Percentiles rank a stretch among this genome's conserved stretches.
Evolutionary conservation across 108 stramenopile genomes (phyloP).

Genomic region (Aurantiochytrium sp.): DNA sequence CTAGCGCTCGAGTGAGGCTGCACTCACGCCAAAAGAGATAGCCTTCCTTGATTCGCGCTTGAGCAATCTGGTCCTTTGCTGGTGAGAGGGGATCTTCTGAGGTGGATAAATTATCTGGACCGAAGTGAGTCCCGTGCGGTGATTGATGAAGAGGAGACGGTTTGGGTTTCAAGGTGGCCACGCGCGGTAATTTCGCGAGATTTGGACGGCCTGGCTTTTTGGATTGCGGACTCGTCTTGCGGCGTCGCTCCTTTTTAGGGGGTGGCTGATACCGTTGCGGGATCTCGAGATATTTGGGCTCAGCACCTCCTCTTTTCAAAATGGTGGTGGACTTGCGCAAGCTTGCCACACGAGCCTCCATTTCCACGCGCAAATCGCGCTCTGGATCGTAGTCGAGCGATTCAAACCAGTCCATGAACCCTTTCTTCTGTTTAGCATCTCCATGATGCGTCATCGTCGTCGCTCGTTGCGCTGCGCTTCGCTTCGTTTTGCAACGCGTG

Average conservation of each 20-base stretch:
- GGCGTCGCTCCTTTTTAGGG: neutral
- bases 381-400: slow-evolving; percentile 8
- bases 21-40: neutral
- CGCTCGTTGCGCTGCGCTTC: too few species aligned
- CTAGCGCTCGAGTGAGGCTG: neutral
- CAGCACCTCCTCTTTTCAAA: neutral
- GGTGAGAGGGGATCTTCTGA: too few species aligned
- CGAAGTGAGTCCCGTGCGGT: neutral
- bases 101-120: neutral
- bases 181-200: neutral
- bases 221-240: too few species aligned
- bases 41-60: neutral
- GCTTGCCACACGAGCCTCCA: neutral
- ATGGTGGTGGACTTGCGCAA: neutral
- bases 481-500: too few species aligned
- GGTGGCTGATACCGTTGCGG: neutral
- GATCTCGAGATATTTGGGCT: neutral
- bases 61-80: neutral
- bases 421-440: neutral
- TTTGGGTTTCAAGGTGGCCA: neutral
- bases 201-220: neutral
- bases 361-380: neutral
- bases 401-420: neutral
- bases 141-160: neutral
- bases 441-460: neutral